Evolutionary conservation across 2,329 filamentous ascomycete genomes (phyloP).

Genomic region (Exophiala calicioides): DNA sequence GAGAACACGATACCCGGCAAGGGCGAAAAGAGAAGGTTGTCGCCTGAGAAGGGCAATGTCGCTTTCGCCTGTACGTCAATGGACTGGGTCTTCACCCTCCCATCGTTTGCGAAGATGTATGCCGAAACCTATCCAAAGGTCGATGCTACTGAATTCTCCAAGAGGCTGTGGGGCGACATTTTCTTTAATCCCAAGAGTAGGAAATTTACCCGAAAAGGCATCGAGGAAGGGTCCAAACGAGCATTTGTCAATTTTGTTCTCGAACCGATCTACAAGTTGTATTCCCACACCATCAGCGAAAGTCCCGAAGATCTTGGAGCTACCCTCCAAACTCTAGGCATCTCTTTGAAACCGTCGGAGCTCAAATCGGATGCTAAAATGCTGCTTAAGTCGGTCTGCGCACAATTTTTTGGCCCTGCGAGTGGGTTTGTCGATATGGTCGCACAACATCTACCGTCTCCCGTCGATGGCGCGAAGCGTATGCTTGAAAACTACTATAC

Average conservation of each 20-base stretch:
- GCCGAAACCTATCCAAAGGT: conserved; percentile 81
- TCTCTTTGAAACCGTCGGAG: conserved; percentile 86
- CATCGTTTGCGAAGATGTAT: conserved; percentile 96
- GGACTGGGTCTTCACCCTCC: conserved; percentile 95
- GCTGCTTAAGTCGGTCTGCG: conserved; percentile 83
- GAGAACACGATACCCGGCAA: conserved; percentile 80
- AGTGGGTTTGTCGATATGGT: conserved; percentile 96
- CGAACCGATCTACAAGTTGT: conserved; percentile 97
- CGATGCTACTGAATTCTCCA: conserved; percentile 78
- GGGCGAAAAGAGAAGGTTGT: conserved; percentile 77
- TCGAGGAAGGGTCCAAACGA: conserved; percentile 77
- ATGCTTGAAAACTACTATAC: conserved; percentile 88
- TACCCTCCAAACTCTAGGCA: conserved; percentile 77
- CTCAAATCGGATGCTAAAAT: conserved; percentile 88
- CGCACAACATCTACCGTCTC: conserved; percentile 83
- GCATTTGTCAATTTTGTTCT: conserved; percentile 94
- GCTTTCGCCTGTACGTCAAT: conserved; percentile 90
- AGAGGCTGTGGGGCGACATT: conserved; percentile 90
- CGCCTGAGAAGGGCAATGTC: conserved; percentile 97
- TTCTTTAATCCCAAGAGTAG: conserved; percentile 91
- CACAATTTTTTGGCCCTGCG: conserved; percentile 91
- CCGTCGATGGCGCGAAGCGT: conserved; percentile 72
- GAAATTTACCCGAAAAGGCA: conserved; percentile 83
- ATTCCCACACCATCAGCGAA: conserved; percentile 90
- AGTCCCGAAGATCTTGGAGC: conserved; percentile 79